Evolutionary conservation across 2,329 filamentous ascomycete species (phyloP).

Genomic region (Calonectria multiphialidica): DNA sequence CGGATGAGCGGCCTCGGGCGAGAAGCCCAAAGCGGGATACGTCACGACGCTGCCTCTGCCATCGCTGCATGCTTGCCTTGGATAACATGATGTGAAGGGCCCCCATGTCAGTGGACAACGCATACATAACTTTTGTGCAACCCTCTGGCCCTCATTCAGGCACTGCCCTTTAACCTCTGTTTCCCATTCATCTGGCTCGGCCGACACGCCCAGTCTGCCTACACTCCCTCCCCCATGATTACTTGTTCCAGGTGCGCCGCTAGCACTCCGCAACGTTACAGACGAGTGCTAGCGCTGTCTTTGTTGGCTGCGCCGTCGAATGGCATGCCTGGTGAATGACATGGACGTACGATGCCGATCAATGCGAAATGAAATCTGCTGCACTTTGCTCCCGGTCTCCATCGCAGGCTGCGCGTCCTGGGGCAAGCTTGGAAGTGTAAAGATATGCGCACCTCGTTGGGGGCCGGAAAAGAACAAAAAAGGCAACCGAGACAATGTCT

Average conservation of each 20-base stretch:
- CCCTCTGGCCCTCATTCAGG: not conserved
- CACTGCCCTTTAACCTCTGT: constrained; percentile 45
- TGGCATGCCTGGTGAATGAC: not conserved
- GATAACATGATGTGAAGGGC: not conserved
- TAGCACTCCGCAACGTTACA: not conserved
- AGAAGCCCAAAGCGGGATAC: constrained; percentile 6
- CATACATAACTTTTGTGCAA: not conserved
- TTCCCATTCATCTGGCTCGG: constrained; percentile 37
- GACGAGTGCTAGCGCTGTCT: not conserved
- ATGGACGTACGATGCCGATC: too few species aligned
- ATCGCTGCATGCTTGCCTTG: not conserved
- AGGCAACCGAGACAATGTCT: not conserved
- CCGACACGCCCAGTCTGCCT: not conserved
- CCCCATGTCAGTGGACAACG: not conserved
- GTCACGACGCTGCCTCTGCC: constrained; percentile 15
- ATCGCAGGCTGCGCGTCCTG: too few species aligned
- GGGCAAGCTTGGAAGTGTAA: too few species aligned
- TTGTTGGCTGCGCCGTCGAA: not conserved
- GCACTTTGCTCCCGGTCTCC: too few species aligned
- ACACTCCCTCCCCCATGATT: not conserved
- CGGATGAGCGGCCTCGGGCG: not conserved
- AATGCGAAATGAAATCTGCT: too few species aligned
- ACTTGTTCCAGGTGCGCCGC: not conserved
- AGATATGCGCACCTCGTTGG: too few species aligned
- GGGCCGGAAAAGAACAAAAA: not conserved